Evolutionary conservation across 2,329 filamentous ascomycete species (phyloP), one percentile per base, ranked within the genome.

Genomic region (Pseudocercospora musae): DNA sequence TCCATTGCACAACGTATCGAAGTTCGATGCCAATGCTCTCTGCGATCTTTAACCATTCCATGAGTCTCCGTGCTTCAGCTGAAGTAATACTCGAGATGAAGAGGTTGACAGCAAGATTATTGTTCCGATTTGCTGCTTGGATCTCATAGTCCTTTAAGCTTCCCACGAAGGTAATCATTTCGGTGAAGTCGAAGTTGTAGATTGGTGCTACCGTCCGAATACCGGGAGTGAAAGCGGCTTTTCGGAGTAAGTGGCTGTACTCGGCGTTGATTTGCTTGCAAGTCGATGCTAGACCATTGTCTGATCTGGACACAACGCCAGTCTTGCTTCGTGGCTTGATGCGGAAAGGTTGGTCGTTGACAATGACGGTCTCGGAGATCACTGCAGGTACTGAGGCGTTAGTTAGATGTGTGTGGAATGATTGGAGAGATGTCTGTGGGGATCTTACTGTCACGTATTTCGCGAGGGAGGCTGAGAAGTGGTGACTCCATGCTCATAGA

Each of bases 381-480:
- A 65, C 62, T 64, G 53, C 33, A 25, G 50, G 48, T 29, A 44
- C 49, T 33, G 27, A 37, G 52, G 29, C 23, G 54, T 62, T 37
- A 49, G 53, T 58, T 23, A 40, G 48, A 40, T 46, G 20, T 53
- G 42, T 46, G 20, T 53, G 42, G 8, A 11, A 52, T 18, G 31
- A 55, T 54, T 13, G 9, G 23, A 20, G 18, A 54, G 13, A 20
- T 53, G 18, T 20, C 15, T 27, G 37, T 18, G 44, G 13, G 23
- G n/a, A 11, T n/a, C 60, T 37, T 63, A 63, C 63, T 66, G 46
- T 68, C 62, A 5, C 66, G 62, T 23, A 68, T 53, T 42, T 68
- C 66, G 27, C 62, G 57, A 4, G 66, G 66, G 10, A 67, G 65
- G 10, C 40, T 44, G 37, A 68, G 59, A n/a, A 68, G 64, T 58